Evolutionary conservation across 371 early-diverging fungal species (phyloP), one percentile per base, ranked within the genome.

Genomic region (Mortierella sp.): DNA sequence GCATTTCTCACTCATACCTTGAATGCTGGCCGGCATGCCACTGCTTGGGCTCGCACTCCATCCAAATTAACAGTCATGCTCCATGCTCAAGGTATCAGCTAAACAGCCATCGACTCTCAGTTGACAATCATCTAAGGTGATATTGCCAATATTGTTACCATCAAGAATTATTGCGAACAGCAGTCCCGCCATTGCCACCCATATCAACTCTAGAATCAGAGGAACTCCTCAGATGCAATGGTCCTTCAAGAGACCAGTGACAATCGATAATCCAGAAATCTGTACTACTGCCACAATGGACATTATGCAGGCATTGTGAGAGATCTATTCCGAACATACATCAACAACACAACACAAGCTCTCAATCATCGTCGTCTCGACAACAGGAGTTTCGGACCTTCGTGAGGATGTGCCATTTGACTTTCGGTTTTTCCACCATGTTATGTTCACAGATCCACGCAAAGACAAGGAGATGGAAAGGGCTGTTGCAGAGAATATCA

Each of bases 401-500:
- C 8, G 47, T 5, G 77, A 76, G 26, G 77, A 76, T 43, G 77
- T 72, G 0, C 77, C 77, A 4, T 76, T 71, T 64, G 72, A 53
- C 8, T 68, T 72, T 61, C 72, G 60, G 5, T 31, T 45, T 22
- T 57, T 76, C 5, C 72, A 76, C 47, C 77, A 71, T 29, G 56
- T 68, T 23, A n/a, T 31, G 7, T 47, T 76, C 3, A 68, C 72
- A 13, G 72, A 58, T 15, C 77, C 77, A 1, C 77, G 72, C 45
- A 68, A 71, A 51, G 77, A 76, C 68, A 76, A 76, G 64, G 68
- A 43, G 56, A 76, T 76, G 77, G 77, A 76, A 35, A 45, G 43
- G 15, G 35, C 72, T 2, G 23, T 68, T 28, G 53, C 31, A 0
- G 72, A 67, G 28, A 59, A 64, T 56, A 10, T 31, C 1, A 40